These are phyloP conservation scores for Camellia sinensis DNA, from an alignment of 148 eudicot genomes.

Conservation along the genomic window DNA sequence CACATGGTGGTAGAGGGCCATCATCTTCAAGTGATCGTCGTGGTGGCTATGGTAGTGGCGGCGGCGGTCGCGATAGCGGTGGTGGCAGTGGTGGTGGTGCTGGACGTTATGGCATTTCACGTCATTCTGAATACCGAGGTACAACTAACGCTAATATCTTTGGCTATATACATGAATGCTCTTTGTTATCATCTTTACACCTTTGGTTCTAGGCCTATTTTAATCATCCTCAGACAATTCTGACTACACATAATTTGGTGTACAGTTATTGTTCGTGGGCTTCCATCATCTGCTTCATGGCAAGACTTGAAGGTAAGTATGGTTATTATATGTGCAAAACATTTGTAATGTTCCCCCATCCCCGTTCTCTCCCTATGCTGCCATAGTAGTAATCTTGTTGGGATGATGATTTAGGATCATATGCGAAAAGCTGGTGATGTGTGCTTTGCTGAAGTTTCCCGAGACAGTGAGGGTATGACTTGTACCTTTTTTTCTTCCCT, in stretches of 20 bases:
- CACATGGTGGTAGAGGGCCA: conserved; percentile 96
- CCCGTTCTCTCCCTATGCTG: background rate
- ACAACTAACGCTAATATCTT: background rate
- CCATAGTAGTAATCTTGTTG: background rate
- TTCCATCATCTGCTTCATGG: conserved; percentile 98
- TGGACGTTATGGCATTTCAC: conserved; percentile 61
- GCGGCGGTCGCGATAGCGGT: conserved; percentile 20
- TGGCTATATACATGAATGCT: background rate
- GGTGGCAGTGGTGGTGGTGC: conserved; percentile 32
- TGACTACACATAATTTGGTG: conserved; percentile 13
- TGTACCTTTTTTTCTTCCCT: background rate
- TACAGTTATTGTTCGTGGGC: conserved; percentile 88
- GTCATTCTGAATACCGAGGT: conserved; percentile 90
- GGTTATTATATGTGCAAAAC: background rate
- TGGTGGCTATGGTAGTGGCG: conserved; percentile 40
- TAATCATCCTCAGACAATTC: background rate
- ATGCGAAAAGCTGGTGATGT: conserved; percentile 99
- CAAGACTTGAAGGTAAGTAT: conserved; percentile 85
- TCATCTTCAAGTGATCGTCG: conserved; percentile 88
- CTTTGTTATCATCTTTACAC: background rate
- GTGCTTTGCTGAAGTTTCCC: conserved; percentile 93
- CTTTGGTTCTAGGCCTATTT: background rate
- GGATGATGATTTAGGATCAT: conserved; percentile 64
- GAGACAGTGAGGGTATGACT: conserved; percentile 73
- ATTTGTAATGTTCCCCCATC: background rate